These are phyloP conservation scores for Dispira simplex DNA, from an alignment of 192 early-diverging fungal genomes.

Conservation along the genomic window DNA sequence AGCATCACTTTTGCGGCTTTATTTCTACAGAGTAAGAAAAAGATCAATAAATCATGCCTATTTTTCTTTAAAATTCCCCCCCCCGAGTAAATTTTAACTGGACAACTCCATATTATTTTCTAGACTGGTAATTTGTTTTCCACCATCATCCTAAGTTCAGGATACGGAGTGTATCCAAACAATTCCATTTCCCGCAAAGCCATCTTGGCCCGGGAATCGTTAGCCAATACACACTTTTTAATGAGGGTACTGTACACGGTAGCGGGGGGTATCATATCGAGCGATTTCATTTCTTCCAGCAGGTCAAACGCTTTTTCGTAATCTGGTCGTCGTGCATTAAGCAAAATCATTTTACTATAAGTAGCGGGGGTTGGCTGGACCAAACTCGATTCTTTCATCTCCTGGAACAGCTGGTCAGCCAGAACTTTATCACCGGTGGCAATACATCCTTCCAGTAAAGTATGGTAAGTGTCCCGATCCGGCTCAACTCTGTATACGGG, in stretches of 20 bases:
- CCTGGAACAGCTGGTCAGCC: slow-evolving; percentile 1
- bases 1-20: no score
- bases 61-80: no score
- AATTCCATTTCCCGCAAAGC: slow-evolving; percentile 2
- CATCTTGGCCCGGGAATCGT: slow-evolving; percentile 3
- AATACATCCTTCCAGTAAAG: background rate
- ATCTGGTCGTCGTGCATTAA: background rate
- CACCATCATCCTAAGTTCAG: no score
- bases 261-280: background rate
- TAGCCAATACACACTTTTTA: background rate
- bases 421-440: background rate
- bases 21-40: no score
- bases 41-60: no score
- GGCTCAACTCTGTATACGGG: background rate
- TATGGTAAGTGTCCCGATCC: slow-evolving; percentile 1
- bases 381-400: background rate
- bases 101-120: no score
- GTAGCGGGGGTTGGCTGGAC: background rate
- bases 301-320: slow-evolving; percentile 1
- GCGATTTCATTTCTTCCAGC: slow-evolving; percentile 1
- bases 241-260: background rate
- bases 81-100: no score
- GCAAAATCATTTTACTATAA: background rate
- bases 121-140: no score
- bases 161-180: slow-evolving; percentile 6